phyloP scores from a whole-genome alignment of 495 filamentous ascomycete genomes.

The Aspergillus olivimuriae region DNA sequence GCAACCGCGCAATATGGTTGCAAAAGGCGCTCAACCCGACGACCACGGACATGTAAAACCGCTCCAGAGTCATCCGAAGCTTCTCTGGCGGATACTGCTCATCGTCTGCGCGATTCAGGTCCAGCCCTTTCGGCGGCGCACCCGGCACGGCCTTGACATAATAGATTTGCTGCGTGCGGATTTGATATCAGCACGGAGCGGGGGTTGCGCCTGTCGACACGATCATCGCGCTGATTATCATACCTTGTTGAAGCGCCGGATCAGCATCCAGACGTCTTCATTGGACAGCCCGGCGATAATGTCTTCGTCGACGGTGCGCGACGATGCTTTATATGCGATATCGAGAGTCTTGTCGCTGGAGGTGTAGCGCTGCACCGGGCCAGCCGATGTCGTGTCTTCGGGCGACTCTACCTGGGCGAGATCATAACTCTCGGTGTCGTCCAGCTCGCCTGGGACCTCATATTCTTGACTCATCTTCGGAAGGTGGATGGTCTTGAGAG shows the following conservation, averaged over 20 bases:
- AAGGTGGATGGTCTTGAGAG: too few species aligned
- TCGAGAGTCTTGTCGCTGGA: not conserved
- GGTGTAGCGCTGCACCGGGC: not conserved
- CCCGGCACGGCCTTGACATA: conserved; percentile 66
- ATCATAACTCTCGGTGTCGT: conserved; percentile 13
- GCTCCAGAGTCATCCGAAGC: conserved; percentile 67
- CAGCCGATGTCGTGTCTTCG: too few species aligned
- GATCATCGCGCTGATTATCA: not conserved
- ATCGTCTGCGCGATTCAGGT: conserved; percentile 74
- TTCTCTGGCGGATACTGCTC: conserved; percentile 88
- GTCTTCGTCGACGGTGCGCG: not conserved
- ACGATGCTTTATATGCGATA: conserved; percentile 1
- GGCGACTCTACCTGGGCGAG: conserved; percentile 2
- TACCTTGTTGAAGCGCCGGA: conserved; percentile 77
- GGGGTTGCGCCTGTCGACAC: not conserved
- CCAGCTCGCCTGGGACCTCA: conserved; percentile 11
- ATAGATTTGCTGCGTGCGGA: conserved; percentile 86
- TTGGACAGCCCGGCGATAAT: conserved; percentile 58
- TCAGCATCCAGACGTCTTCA: conserved; percentile 71
- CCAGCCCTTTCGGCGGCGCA: conserved; percentile 55
- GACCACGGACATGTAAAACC: conserved; percentile 76
- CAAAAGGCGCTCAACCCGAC: conserved; percentile 56
- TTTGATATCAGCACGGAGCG: not conserved
- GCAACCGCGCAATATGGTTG: conserved; percentile 68
- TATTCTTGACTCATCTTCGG: conserved; percentile 19